Conservation (phyloP, 768 basidiomycete species). For the Hypholoma sublateritium region DNA sequence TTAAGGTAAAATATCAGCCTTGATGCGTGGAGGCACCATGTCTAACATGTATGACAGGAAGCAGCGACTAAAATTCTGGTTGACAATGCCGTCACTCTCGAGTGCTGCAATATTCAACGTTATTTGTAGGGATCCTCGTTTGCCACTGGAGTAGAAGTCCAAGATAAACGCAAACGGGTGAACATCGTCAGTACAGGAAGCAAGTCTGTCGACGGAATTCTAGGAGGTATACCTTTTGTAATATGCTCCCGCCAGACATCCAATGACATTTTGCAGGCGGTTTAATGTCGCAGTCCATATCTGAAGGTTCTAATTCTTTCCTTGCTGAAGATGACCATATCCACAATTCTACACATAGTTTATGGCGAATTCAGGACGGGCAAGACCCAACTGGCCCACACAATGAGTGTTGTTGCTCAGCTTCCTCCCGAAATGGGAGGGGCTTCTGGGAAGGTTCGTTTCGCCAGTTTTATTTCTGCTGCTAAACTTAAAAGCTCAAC, state of each 20-base stretch:
- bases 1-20: slow-evolving; percentile 51
- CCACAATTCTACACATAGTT: slow-evolving; percentile 42
- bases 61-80: slow-evolving; percentile 87
- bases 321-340: not conserved
- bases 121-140: slow-evolving; percentile 82
- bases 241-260: not conserved
- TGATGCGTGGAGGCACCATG: no score
- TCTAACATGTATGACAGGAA: slow-evolving; percentile 50
- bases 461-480: not conserved
- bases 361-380: slow-evolving; percentile 97
- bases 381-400: slow-evolving; percentile 95
- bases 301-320: slow-evolving; percentile 60
- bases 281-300: slow-evolving; percentile 89
- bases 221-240: slow-evolving; percentile 61
- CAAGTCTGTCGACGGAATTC: slow-evolving; percentile 84
- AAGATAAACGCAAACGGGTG: slow-evolving; percentile 81
- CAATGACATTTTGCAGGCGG: slow-evolving; percentile 53
- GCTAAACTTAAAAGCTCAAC: not conserved
- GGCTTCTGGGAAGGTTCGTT: slow-evolving; percentile 76
- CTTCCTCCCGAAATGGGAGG: slow-evolving; percentile 89
- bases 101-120: not conserved
- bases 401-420: slow-evolving; percentile 89
- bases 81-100: slow-evolving; percentile 12
- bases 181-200: slow-evolving; percentile 89
- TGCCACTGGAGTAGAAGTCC: slow-evolving; percentile 87